Base-by-base conservation (phyloP, 139 green algal species). In the Closterium sp. region DNA sequence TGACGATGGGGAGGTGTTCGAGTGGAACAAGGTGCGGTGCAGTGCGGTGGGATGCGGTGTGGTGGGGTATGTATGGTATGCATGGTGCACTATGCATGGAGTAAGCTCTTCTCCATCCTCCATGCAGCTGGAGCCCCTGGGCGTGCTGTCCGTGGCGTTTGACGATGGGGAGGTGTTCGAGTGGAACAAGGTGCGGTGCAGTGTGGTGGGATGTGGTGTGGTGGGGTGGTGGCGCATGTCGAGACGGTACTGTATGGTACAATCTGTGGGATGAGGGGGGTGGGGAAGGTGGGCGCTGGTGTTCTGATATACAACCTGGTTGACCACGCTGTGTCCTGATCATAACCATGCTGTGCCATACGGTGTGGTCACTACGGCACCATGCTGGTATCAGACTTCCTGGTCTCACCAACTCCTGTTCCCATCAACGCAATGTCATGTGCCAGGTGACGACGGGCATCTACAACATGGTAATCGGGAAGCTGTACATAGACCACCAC, bases 391-490 rank as follows among this genome's bases (percentile, higher is more conserved):
- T 4, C 32, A 7, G 32, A 4, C 4, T 4, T 38, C 32, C 4
- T 4, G 2, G 2, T 38, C 32, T 38, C 32, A 38, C 32, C 32
- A 38, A 38, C 32, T 38, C 32, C 32, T 38, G 32, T 38, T 38
- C 32, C 32, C 32, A 38, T 38, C 32, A 38, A 2, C 32, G 32
- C 32, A 38, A 38, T 38, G 32, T 38, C 32, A 38, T 38, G 32
- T 38, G 32, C 32, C 32, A 38, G 95, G 95, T 97, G 31, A 96
- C 95, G 13, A 97, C 96, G 3, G 93, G 86, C 89, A 98, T 99
- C 91, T 97, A 98, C 92, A 98, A 99, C 94, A 92, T 99, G 62
- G 98, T 99, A 91, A 92, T 99, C 21, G 97, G 97, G 87, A 97
- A 97, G 94, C 96, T 98, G 84, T 98, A 97, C 93, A 93, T 98